Evolutionary conservation across 164 flowering plant species (phyloP).

Genomic region (Magnolia officinalis): DNA sequence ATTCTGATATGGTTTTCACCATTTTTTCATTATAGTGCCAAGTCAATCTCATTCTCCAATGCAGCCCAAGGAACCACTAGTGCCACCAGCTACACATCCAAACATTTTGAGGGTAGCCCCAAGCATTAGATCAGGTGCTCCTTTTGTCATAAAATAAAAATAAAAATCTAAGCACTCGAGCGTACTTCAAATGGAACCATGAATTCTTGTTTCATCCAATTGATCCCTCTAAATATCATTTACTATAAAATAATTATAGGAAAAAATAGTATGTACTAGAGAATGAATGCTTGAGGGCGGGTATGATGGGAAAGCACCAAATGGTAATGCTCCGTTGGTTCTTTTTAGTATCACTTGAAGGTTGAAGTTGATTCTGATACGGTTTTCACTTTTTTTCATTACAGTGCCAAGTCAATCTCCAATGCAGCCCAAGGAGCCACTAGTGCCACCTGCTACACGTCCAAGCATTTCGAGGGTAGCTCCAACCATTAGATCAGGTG

Average conservation of each 20-base stretch:
- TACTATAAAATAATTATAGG: too few relatives aligned
- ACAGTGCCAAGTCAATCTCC: slow-evolving; percentile 14
- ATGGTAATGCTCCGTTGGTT: background rate
- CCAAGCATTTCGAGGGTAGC: slow-evolving; percentile 20
- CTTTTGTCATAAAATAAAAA: background rate
- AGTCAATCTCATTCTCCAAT: background rate
- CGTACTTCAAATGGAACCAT: background rate
- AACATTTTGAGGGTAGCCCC: slow-evolving; percentile 22
- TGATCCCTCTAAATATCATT: background rate
- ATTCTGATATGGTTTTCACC: background rate
- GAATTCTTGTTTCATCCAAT: background rate
- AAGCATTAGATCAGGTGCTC: slow-evolving; percentile 26
- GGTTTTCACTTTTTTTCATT: background rate
- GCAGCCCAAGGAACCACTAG: slow-evolving; percentile 18
- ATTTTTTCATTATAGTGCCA: slow-evolving; percentile 18
- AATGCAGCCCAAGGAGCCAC: too few relatives aligned
- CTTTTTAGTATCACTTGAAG: background rate
- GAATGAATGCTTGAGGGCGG: background rate
- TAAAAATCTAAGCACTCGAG: background rate
- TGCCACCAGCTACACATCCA: slow-evolving; percentile 24
- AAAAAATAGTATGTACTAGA: too few relatives aligned
- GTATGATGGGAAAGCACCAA: background rate
- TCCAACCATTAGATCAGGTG: slow-evolving; percentile 31
- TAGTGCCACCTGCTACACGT: background rate
- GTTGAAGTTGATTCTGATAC: background rate